Conservation (phyloP, 495 filamentous ascomycete genomes). For the Hyaloscypha variabilis region DNA sequence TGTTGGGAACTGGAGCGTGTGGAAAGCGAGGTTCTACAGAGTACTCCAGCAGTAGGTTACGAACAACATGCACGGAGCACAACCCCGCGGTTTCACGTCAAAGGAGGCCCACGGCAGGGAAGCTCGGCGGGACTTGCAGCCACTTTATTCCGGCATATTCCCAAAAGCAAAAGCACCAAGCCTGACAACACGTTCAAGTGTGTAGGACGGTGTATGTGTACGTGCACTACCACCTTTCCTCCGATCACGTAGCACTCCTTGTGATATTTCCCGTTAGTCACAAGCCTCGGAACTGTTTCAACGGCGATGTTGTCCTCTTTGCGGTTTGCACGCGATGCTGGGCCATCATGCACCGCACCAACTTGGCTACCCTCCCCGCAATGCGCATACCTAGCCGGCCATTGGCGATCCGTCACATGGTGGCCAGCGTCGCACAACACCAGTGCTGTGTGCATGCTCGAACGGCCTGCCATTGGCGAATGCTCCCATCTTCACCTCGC, state of each 20-base stretch:
- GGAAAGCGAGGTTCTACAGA: background rate
- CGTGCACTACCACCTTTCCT: background rate
- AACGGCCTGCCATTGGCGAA: background rate
- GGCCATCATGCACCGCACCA: background rate
- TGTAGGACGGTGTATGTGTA: background rate
- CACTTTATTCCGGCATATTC: background rate
- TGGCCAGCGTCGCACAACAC: background rate
- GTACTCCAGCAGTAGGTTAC: background rate
- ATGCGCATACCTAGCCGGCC: background rate
- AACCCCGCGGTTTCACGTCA: background rate
- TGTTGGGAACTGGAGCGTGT: background rate
- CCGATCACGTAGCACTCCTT: background rate
- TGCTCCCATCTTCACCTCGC: background rate
- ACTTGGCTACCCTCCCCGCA: background rate
- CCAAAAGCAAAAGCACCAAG: background rate
- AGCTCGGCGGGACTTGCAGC: background rate
- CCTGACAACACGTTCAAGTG: background rate
- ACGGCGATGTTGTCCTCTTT: background rate
- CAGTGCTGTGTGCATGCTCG: background rate
- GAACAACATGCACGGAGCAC: background rate
- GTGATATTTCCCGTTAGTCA: background rate
- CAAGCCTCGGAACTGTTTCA: background rate
- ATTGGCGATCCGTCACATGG: slow-evolving; percentile 14
- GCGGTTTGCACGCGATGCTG: background rate
- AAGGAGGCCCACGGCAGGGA: background rate